These are phyloP conservation scores for Yamadazyma nakazawae DNA, from an alignment of 805 yeast species.

Conservation along the genomic window DNA sequence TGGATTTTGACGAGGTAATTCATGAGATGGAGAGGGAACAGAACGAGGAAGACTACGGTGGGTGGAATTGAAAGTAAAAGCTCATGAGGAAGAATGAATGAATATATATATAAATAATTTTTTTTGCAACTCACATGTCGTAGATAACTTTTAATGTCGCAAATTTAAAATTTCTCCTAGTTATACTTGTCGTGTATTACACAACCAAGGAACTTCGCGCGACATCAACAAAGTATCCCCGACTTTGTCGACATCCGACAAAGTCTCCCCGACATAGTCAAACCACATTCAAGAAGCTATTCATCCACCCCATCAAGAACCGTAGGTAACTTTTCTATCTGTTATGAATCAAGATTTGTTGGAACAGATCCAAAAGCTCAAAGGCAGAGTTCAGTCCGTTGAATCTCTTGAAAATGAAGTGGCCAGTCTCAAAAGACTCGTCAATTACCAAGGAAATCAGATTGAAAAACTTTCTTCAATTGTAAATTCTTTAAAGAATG, in stretches of 20 bases:
- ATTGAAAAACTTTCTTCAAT: constrained; percentile 36
- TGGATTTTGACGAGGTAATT: background rate
- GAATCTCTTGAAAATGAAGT: constrained; percentile 32
- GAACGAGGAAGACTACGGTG: background rate
- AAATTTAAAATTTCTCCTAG: no score
- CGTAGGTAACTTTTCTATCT: background rate
- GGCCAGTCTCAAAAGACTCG: constrained; percentile 31
- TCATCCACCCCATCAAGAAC: background rate
- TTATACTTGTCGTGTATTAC: background rate
- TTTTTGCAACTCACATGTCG: no score
- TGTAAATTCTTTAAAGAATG: constrained; percentile 28
- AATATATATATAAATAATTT: no score
- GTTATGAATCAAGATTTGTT: constrained; percentile 3
- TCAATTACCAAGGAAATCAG: constrained; percentile 36
- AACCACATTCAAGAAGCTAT: background rate
- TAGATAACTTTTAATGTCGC: no score
- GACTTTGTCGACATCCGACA: background rate
- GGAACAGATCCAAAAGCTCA: constrained; percentile 12
- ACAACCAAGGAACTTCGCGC: background rate
- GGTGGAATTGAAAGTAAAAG: no score
- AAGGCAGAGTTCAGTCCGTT: constrained; percentile 16
- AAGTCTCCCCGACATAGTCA: background rate
- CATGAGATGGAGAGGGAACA: background rate
- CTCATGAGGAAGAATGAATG: no score
- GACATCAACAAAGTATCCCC: background rate